Base-by-base conservation (phyloP, 2,329 filamentous ascomycete species). In the Periconia digitata region DNA sequence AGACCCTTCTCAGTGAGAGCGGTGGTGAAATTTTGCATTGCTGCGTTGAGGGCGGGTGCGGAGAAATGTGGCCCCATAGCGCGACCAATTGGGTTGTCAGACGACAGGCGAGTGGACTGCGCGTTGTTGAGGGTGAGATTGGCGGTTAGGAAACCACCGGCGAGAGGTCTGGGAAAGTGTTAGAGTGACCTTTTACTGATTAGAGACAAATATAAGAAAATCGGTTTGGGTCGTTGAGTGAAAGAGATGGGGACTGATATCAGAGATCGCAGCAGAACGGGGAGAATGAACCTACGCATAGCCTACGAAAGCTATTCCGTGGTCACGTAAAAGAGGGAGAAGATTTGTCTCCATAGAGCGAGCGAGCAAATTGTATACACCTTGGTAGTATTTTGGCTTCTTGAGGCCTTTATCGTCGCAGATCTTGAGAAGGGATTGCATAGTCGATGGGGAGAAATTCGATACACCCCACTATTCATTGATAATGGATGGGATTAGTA, bases 381-480 rank as follows among this genome's bases (percentile, higher is more conserved):
- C 51, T 36, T 50, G 51, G 22, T 50, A 50, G 39, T 40, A 50
- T 16, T 44, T 43, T 21, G 51, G 51, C 39, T 54, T 54, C 45
- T 44, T 22, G 41, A 41, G 46, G 15, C 44, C 44, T 6, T 54
- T 48, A 20, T 54, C 21, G 21, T 54, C 47, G 43, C 51, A 54
- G 17, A 54, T 40, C 15, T 39, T 40, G 15, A 50, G 43, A 17
- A 54, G 46, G 20, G 45, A 17, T 40, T 48, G 41, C 6, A 54
- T 42, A 17, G 47, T 40, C 8, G 32, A 27, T 8, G 45, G 44
- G 13, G 47, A 21, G 8, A 43, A 41, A 35, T 54, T 54, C 3
- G 44, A 50, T 22, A 54, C 44, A 16, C 47, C 51, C 51, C 47
- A 54, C 47, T 53, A 13, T 27, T 27, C 22, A 23, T 41, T 13